Conservation (phyloP, 768 basidiomycete species). For the Mycena pura region DNA sequence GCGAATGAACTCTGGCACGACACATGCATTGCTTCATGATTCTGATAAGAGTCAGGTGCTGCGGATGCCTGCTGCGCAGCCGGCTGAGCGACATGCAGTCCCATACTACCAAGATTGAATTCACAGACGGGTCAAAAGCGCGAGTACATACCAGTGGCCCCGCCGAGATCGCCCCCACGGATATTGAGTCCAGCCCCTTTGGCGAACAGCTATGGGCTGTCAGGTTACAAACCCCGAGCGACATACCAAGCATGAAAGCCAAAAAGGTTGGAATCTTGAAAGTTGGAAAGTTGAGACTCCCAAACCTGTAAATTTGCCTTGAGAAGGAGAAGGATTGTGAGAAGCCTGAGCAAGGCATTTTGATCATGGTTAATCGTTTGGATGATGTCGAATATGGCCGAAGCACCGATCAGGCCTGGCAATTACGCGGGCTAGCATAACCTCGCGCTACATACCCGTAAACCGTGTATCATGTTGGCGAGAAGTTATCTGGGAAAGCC, state of each 20-base stretch:
- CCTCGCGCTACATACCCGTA: neutral
- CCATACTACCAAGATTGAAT: constrained; percentile 58
- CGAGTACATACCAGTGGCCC: constrained; percentile 58
- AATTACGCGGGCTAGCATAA: constrained; percentile 42
- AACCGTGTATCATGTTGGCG: neutral
- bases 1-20: neutral
- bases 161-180: constrained; percentile 52
- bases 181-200: constrained; percentile 61
- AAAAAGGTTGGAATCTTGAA: constrained; percentile 65
- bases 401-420: constrained; percentile 67
- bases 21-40: constrained; percentile 38
- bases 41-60: constrained; percentile 52
- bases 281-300: too few species aligned
- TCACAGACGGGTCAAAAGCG: neutral
- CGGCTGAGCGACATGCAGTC: constrained; percentile 54
- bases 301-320: constrained; percentile 61
- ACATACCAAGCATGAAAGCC: constrained; percentile 45
- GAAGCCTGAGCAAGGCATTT: constrained; percentile 57
- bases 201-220: constrained; percentile 48
- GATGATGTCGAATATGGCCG: constrained; percentile 71
- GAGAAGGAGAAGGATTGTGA: constrained; percentile 61
- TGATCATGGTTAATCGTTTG: constrained; percentile 69
- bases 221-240: neutral
- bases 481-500: too few species aligned
- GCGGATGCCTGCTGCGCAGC: constrained; percentile 26